Conservation (phyloP, 83 land plant species). For the Diphasiastrum complanatum region DNA sequence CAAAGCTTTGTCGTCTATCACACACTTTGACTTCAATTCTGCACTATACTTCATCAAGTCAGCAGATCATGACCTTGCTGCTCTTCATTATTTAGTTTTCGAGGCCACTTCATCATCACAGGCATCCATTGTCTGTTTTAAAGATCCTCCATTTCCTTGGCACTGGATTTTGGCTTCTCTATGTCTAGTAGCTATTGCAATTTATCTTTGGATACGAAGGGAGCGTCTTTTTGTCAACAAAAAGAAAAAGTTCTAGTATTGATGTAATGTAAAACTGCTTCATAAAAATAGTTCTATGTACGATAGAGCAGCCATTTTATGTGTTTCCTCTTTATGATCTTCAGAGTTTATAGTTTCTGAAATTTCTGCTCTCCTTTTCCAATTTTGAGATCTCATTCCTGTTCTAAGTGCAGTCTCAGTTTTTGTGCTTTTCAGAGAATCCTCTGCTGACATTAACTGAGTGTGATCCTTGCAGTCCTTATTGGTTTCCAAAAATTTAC, state of each 20-base stretch:
- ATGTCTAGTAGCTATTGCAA: constrained; percentile 25
- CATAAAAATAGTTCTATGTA: too few relatives aligned
- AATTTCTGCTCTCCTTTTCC: too few relatives aligned
- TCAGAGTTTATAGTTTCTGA: too few relatives aligned
- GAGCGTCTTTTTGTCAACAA: constrained; percentile 72
- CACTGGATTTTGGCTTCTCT: constrained; percentile 25
- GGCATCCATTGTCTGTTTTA: constrained; percentile 74
- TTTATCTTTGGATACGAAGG: constrained; percentile 53
- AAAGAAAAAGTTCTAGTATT: constrained; percentile 72
- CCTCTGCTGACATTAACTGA: too few relatives aligned
- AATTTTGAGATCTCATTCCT: too few relatives aligned
- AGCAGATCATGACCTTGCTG: constrained; percentile 77
- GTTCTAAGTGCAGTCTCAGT: too few relatives aligned
- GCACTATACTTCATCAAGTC: constrained; percentile 77
- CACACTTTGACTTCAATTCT: constrained; percentile 75
- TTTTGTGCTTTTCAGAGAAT: too few relatives aligned
- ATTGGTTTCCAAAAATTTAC: too few relatives aligned
- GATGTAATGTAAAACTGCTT: too few relatives aligned
- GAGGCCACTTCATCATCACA: constrained; percentile 61
- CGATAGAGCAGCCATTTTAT: too few relatives aligned
- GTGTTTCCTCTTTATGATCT: too few relatives aligned
- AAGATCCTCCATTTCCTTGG: constrained; percentile 98
- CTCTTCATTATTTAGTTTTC: constrained; percentile 63
- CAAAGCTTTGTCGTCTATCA: constrained; percentile 67
- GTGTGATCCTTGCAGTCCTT: too few relatives aligned